Percentiles rank a stretch among this genome's conserved stretches.
phyloP scores from a whole-genome alignment of 192 early-diverging fungal species.

The Umbelopsis vinacea region DNA sequence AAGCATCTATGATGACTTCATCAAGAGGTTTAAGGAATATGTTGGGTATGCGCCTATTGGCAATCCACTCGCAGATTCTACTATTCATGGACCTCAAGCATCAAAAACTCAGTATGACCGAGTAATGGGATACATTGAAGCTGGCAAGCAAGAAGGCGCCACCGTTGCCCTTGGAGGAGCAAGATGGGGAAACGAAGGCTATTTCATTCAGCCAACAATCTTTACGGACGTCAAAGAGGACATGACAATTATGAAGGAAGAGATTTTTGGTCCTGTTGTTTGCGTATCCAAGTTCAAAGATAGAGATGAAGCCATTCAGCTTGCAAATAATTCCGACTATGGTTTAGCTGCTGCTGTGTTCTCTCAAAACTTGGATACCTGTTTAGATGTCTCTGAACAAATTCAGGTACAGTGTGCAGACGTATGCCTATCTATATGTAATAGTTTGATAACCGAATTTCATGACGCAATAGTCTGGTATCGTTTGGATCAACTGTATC shows the following conservation, averaged over 20 bases:
- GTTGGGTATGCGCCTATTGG: conserved; percentile 60
- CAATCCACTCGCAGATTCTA: conserved; percentile 55
- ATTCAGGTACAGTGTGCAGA: conserved; percentile 26
- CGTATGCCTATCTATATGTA: background rate
- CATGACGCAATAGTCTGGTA: conserved; percentile 55
- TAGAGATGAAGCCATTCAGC: conserved; percentile 66
- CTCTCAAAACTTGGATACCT: conserved; percentile 58
- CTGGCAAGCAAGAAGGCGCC: conserved; percentile 44
- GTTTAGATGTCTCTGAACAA: conserved; percentile 1
- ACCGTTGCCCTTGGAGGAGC: conserved; percentile 36
- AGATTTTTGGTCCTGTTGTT: conserved; percentile 81
- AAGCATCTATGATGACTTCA: conserved; percentile 60
- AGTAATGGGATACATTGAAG: conserved; percentile 37
- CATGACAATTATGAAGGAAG: conserved; percentile 58
- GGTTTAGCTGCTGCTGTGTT: conserved; percentile 72
- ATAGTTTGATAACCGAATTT: background rate
- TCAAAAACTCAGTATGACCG: conserved; percentile 57
- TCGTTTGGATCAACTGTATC: conserved; percentile 84
- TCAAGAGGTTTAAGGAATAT: conserved; percentile 52
- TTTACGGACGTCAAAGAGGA: conserved; percentile 45
- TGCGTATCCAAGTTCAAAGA: conserved; percentile 67
- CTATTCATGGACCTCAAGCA: conserved; percentile 70
- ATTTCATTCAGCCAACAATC: conserved; percentile 46
- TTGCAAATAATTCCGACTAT: conserved; percentile 69
- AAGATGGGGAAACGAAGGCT: background rate